Evolutionary conservation across 192 early-diverging fungal genomes (phyloP), one percentile per base, ranked within the genome.

Genomic region (Coemansia sp.): DNA sequence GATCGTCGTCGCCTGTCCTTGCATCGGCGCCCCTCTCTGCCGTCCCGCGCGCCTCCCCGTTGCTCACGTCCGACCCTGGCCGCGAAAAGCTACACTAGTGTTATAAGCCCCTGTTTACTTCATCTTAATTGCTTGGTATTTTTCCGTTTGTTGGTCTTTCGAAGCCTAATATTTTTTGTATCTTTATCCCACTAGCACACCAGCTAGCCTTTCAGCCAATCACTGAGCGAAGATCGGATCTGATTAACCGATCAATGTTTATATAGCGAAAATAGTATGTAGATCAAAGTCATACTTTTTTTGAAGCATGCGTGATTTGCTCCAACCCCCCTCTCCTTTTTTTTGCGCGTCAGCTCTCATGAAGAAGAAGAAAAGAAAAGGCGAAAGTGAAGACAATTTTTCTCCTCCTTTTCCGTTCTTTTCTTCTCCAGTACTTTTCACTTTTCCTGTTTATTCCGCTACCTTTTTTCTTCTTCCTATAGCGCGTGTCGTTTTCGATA

Each of bases 1-100:
- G 72, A 20, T 66, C 73, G 20, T 26, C 78, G 24, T 80, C 78
- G 35, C 78, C 78, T 24, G 46, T 72, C 10, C 35, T 73, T 7
- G 41, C 65, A 7, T 67, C 72, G 5, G 49, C 66, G 23, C 72
- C 61, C 6, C 62, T 67, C 21, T 74, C 72, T 45, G 62, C 36
- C 14, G 33, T 68, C 35, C 15, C 53, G 24, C 66, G 72, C 23
- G 24, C 62, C 0, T 49, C 65, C 8, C 53, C 73, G 30, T 51
- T 57, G 6, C 36, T 51, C 18, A 52, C 36, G 3, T 34, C 70
- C 35, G 62, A 68, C 23, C 33, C 68, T 6, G 62, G 26, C 1
- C 76, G 77, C 18, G 65, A 74, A 46, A 80, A 80, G 24, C 41
- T 80, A 21, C 49, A 44, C 20, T 70, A 45, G 52, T 68, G 35